These are phyloP conservation scores for Calonectria pauciramosa DNA, from an alignment of 2,329 filamentous ascomycete genomes.

Conservation along the genomic window DNA sequence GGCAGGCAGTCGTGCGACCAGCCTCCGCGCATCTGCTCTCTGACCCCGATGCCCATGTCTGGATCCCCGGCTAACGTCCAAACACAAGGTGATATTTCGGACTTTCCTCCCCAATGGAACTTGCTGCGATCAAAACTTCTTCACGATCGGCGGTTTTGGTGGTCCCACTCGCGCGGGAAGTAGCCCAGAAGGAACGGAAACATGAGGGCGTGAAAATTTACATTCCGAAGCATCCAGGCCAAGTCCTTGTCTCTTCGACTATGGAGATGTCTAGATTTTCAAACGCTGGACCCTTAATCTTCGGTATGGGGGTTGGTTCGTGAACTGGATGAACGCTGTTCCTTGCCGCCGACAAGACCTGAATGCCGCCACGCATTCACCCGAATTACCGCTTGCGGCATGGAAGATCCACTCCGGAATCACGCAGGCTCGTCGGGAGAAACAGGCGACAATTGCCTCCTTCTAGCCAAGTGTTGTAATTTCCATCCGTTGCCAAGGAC, in stretches of 20 bases:
- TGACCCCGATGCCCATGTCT: constrained; percentile 6
- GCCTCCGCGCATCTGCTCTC: not conserved
- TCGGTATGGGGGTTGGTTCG: not conserved
- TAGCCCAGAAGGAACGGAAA: not conserved
- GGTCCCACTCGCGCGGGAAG: not conserved
- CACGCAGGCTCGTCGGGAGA: not conserved
- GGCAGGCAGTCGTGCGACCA: constrained; percentile 16
- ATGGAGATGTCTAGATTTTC: not conserved
- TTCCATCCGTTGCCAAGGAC: not conserved
- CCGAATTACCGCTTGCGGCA: not conserved
- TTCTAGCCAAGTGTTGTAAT: not conserved
- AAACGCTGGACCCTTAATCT: not conserved
- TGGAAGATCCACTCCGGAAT: not conserved
- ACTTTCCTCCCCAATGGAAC: not conserved
- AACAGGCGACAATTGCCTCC: not conserved
- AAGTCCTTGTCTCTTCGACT: not conserved
- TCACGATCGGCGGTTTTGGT: not conserved
- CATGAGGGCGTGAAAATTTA: not conserved
- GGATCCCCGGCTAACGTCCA: not conserved
- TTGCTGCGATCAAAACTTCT: not conserved
- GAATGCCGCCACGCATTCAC: not conserved
- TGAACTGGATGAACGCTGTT: not conserved
- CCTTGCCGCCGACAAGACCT: not conserved
- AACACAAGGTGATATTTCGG: constrained; percentile 12
- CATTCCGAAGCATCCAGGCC: not conserved